A percentile compares a stretch with the other conserved stretches of the same genome.
Conservation (phyloP, 2,329 filamentous ascomycete genomes). For the Pseudophaeomoniella oleicola region DNA sequence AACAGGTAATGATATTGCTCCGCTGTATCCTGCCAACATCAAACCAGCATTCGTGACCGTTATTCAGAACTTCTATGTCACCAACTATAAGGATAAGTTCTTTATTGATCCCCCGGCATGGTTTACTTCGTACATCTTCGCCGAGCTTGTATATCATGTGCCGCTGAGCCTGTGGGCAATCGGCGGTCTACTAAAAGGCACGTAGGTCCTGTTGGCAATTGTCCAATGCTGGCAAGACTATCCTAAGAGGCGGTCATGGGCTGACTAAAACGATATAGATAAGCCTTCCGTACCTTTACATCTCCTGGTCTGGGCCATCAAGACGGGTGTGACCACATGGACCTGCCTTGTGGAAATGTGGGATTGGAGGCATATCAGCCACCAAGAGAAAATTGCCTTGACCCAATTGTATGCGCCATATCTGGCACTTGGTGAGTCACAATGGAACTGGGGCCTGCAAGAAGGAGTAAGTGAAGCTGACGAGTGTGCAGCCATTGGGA, state of each 20-base stretch:
- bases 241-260: neutral
- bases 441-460: neutral
- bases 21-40: slow-evolving; percentile 40
- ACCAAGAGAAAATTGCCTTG: slow-evolving; percentile 32
- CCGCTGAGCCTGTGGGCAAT: slow-evolving; percentile 48
- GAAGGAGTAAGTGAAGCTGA: neutral
- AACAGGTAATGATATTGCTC: slow-evolving; percentile 44
- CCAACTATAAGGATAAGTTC: slow-evolving; percentile 49
- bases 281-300: slow-evolving; percentile 44
- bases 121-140: slow-evolving; percentile 42
- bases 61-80: slow-evolving; percentile 43
- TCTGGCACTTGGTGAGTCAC: slow-evolving; percentile 36
- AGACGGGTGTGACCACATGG: slow-evolving; percentile 46
- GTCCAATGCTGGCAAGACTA: neutral
- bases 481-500: slow-evolving; percentile 18
- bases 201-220: neutral
- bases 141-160: slow-evolving; percentile 47
- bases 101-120: slow-evolving; percentile 44
- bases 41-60: slow-evolving; percentile 33
- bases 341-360: slow-evolving; percentile 48
- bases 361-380: slow-evolving; percentile 35
- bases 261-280: slow-evolving; percentile 21
- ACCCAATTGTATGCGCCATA: slow-evolving; percentile 43
- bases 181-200: slow-evolving; percentile 36
- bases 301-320: slow-evolving; percentile 43